phyloP scores from a whole-genome alignment of 257 asterid genomes.

The Forsythia suspensa region DNA sequence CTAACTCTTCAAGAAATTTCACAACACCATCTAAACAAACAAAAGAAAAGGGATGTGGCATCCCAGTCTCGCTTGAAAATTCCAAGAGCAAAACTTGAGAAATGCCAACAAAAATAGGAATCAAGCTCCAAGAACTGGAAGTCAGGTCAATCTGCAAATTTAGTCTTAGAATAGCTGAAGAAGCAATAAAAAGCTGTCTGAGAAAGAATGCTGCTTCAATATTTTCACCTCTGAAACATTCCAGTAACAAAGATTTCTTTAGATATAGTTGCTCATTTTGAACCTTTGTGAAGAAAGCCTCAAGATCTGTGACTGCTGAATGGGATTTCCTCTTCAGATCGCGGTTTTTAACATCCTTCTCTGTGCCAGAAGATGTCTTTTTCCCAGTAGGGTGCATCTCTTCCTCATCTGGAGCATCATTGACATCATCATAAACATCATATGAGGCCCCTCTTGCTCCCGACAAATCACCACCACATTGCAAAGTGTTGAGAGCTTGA shows the following conservation, averaged over 20 bases:
- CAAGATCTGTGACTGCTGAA: constrained; percentile 36
- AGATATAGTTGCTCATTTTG: constrained; percentile 44
- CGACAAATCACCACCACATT: constrained; percentile 13
- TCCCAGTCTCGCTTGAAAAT: constrained; percentile 44
- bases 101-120: constrained; percentile 48
- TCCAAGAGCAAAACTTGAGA: constrained; percentile 62
- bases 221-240: constrained; percentile 60
- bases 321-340: constrained; percentile 27
- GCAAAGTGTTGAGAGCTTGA: constrained; percentile 27
- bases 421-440: constrained; percentile 26
- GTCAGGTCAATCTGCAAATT: constrained; percentile 45
- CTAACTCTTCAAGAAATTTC: constrained; percentile 78
- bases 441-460: constrained; percentile 21
- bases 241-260: constrained; percentile 48
- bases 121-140: constrained; percentile 46
- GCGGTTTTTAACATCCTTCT: constrained; percentile 23
- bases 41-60: constrained; percentile 43
- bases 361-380: constrained; percentile 24
- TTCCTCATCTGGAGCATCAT: constrained; percentile 34
- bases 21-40: constrained; percentile 67
- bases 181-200: constrained; percentile 68
- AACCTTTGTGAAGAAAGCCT: constrained; percentile 52
- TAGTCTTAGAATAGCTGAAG: constrained; percentile 73
- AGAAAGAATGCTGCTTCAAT: constrained; percentile 60
- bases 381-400: constrained; percentile 23